Percentiles rank a stretch among this genome's conserved stretches.
Evolutionary conservation across 1,284 basidiomycete species (phyloP).

Genomic region (Austropuccinia psidii): DNA sequence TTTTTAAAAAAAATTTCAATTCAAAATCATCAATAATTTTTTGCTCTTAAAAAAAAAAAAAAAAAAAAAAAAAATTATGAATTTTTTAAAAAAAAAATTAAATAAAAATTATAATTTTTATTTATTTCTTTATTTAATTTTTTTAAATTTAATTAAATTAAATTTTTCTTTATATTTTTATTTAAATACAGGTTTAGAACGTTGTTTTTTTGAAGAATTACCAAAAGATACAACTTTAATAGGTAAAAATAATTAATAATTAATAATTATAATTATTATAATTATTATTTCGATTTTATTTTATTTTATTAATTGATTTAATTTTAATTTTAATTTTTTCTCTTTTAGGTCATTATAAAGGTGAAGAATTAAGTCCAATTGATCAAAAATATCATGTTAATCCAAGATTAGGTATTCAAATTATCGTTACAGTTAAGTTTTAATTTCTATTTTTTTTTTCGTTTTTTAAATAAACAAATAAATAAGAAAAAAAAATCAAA

Average conservation of each 20-base stretch:
- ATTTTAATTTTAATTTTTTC: not conserved
- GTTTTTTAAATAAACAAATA: conserved; percentile 13
- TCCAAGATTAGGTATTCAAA: conserved; percentile 72
- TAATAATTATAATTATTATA: not conserved
- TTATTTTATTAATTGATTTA: not conserved
- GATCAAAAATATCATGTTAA: conserved; percentile 65
- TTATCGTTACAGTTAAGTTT: conserved; percentile 73
- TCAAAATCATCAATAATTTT: too few relatives aligned
- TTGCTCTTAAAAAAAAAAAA: too few relatives aligned
- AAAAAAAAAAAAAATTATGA: too few relatives aligned
- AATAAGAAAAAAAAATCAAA: conserved; percentile 10
- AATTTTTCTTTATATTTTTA: conserved; percentile 49
- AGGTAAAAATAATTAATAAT: conserved; percentile 54
- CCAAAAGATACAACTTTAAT: conserved; percentile 96
- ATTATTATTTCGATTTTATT: not conserved
- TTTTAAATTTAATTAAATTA: not conserved
- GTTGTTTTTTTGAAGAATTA: conserved; percentile 92
- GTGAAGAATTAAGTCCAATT: conserved; percentile 78
- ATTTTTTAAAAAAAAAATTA: too few relatives aligned
- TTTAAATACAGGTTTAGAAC: conserved; percentile 47
- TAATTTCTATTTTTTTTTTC: conserved; percentile 36
- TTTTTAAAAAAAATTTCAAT: too few relatives aligned
- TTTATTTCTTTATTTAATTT: not conserved
- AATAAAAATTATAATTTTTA: not conserved
- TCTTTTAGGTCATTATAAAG: conserved; percentile 72